These are phyloP conservation scores for Acephala macrosclerotiorum DNA, from an alignment of 2,329 filamentous ascomycete genomes.

Conservation along the genomic window DNA sequence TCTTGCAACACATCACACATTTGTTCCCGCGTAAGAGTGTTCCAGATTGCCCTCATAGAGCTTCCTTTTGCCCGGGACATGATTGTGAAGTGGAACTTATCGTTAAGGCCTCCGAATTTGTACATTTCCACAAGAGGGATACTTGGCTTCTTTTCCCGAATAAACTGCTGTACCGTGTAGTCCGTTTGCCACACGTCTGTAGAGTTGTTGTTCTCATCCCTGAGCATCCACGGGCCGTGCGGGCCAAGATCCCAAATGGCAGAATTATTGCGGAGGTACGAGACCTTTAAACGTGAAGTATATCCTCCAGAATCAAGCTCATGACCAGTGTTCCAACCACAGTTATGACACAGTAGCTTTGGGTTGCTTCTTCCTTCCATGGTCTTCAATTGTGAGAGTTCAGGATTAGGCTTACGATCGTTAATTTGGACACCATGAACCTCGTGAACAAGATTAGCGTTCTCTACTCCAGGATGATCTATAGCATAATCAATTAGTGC, in stretches of 20 bases:
- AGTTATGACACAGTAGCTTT: constrained; percentile 14
- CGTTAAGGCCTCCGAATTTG: constrained; percentile 14
- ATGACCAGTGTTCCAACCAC: constrained; percentile 12
- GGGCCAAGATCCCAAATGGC: constrained; percentile 20
- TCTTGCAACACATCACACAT: constrained; percentile 5
- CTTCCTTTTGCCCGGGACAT: constrained; percentile 21
- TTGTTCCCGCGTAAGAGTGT: constrained; percentile 12
- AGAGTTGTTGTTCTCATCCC: constrained; percentile 12
- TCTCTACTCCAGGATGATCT: constrained; percentile 21
- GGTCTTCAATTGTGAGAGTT: neutral
- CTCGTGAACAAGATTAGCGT: constrained; percentile 11
- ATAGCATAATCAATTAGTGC: constrained; percentile 8
- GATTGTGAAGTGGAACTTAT: constrained; percentile 21
- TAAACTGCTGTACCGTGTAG: constrained; percentile 9
- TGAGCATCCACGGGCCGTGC: constrained; percentile 21
- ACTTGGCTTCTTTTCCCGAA: constrained; percentile 10
- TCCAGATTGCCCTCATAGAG: neutral
- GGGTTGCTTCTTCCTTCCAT: neutral
- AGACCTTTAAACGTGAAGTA: constrained; percentile 22
- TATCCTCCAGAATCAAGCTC: neutral
- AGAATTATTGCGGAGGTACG: constrained; percentile 6
- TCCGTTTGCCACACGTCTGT: constrained; percentile 1
- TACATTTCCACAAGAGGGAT: constrained; percentile 22
- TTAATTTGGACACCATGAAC: constrained; percentile 1
- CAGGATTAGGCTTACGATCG: neutral